Evolutionary conservation across 2,329 filamentous ascomycete species (phyloP).

Genomic region (Hyphodiscus sp.): DNA sequence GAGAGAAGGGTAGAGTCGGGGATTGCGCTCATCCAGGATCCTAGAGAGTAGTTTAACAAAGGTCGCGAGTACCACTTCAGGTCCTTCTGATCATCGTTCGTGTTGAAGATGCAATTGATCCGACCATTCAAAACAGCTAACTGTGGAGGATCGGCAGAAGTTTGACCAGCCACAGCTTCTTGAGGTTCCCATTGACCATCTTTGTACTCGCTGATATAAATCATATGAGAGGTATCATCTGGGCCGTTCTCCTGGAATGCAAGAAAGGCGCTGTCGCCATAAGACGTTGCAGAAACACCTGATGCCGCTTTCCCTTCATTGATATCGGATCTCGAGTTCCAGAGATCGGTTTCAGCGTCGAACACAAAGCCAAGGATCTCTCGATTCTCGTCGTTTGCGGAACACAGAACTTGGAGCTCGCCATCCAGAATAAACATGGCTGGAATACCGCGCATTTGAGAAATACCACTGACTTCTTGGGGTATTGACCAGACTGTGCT

Average conservation of each 20-base stretch:
- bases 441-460: conserved; percentile 23
- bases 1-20: conserved; percentile 52
- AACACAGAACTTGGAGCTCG: conserved; percentile 30
- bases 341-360: conserved; percentile 25
- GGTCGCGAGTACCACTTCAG: conserved; percentile 33
- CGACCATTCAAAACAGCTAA: conserved; percentile 27
- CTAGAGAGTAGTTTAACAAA: conserved; percentile 32
- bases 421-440: conserved; percentile 31
- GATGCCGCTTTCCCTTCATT: conserved; percentile 29
- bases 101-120: conserved; percentile 31
- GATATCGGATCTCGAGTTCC: conserved; percentile 29
- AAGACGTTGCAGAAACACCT: conserved; percentile 32
- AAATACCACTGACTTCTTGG: conserved; percentile 25
- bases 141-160: conserved; percentile 19
- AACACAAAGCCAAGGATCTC: conserved; percentile 30
- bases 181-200: conserved; percentile 19
- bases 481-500: conserved; percentile 16
- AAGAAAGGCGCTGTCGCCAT: conserved; percentile 29
- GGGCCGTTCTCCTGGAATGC: conserved; percentile 23
- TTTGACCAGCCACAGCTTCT: conserved; percentile 16
- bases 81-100: conserved; percentile 25
- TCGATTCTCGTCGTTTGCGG: conserved; percentile 19
- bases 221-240: conserved; percentile 15
- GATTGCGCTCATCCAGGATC: conserved; percentile 58
- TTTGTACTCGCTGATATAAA: conserved; percentile 20